Percentiles rank a stretch among this genome's conserved stretches.
Evolutionary conservation across 768 basidiomycete genomes (phyloP).

Genomic region (Psilocybe tampanensis): DNA sequence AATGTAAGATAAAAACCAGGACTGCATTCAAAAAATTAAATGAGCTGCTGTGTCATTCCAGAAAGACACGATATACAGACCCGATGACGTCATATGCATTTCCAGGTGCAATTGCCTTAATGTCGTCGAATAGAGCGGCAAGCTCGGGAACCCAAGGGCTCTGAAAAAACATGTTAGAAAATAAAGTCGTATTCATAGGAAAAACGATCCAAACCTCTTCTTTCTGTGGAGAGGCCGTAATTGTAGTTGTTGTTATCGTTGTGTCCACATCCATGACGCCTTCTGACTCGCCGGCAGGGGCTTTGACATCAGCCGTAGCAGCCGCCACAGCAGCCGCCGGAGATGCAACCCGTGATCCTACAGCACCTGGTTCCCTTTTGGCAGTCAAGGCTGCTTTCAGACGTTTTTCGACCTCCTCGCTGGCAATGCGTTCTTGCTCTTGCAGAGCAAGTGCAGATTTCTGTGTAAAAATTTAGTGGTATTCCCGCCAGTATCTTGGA

Average conservation of each 20-base stretch:
- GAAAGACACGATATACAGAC: slow-evolving; percentile 40
- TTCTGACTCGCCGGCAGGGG: slow-evolving; percentile 42
- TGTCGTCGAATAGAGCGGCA: slow-evolving; percentile 70
- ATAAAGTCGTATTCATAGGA: background rate
- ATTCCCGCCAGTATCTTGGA: background rate
- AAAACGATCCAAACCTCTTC: slow-evolving; percentile 42
- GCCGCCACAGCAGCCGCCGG: slow-evolving; percentile 43
- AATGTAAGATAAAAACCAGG: slow-evolving; percentile 94
- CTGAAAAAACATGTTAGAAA: slow-evolving; percentile 35
- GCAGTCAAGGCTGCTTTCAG: slow-evolving; percentile 80
- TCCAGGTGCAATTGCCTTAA: slow-evolving; percentile 70
- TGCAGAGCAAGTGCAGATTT: slow-evolving; percentile 62
- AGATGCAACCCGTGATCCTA: slow-evolving; percentile 64
- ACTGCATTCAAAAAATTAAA: slow-evolving; percentile 38
- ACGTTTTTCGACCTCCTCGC: slow-evolving; percentile 78
- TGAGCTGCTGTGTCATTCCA: background rate
- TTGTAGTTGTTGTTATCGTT: slow-evolving; percentile 14
- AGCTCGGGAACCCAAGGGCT: slow-evolving; percentile 83
- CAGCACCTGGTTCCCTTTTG: slow-evolving; percentile 67
- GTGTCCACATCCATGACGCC: slow-evolving; percentile 55
- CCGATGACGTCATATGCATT: slow-evolving; percentile 69
- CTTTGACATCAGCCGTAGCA: slow-evolving; percentile 29
- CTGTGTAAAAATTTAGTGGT: slow-evolving; percentile 33
- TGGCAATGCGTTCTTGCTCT: slow-evolving; percentile 69
- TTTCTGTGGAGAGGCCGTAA: slow-evolving; percentile 24